Evolutionary conservation across 2,329 filamentous ascomycete genomes (phyloP).

Genomic region (Aspergillus amoenus): DNA sequence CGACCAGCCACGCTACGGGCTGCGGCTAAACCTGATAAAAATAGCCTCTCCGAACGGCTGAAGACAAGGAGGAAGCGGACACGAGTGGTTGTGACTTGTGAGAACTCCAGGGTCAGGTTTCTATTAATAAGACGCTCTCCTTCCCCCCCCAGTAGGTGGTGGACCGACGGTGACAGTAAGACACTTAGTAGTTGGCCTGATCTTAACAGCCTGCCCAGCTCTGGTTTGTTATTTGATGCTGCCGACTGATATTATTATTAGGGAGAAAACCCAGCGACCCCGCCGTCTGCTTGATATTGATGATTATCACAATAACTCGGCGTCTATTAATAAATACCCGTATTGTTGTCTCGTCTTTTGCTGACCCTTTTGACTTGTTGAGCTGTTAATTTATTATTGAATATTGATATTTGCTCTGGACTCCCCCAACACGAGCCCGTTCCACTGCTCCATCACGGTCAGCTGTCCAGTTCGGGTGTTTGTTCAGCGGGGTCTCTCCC

Average conservation of each 20-base stretch:
- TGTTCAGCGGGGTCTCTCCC: conserved; percentile 8
- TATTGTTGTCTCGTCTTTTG: not conserved
- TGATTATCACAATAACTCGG: not conserved
- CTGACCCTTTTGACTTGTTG: no score
- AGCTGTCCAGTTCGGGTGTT: not conserved
- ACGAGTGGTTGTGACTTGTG: not conserved
- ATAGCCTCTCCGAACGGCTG: conserved; percentile 1
- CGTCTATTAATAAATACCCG: not conserved
- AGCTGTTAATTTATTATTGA: no score
- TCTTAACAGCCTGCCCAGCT: not conserved
- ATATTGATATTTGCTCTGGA: no score
- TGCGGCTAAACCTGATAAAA: conserved; percentile 8
- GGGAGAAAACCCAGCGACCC: not conserved
- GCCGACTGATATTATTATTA: no score
- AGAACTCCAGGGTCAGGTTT: not conserved
- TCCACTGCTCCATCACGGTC: not conserved
- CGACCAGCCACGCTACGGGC: not conserved
- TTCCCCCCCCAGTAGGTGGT: not conserved
- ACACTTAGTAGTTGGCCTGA: not conserved
- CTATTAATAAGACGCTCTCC: not conserved
- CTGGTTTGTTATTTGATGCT: no score
- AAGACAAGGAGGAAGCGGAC: not conserved
- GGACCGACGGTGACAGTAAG: not conserved
- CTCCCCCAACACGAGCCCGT: not conserved
- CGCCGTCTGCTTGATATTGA: not conserved